Base-by-base conservation (phyloP, 495 filamentous ascomycete genomes). In the Polyplosphaeria fusca region DNA sequence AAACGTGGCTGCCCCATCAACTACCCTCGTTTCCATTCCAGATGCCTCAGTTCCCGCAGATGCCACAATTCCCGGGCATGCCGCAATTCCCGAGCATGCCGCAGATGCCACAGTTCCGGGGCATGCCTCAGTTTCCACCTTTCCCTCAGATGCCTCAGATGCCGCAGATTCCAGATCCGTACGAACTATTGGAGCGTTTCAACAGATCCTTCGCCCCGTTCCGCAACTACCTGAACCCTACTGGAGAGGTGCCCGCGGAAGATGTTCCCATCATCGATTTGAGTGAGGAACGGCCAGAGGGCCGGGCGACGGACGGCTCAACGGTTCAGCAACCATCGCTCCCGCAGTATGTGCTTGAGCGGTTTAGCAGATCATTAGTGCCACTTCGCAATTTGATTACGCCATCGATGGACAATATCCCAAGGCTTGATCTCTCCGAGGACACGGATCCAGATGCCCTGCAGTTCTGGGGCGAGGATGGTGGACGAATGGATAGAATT, bases 101-200 rank as follows among this genome's bases (percentile, higher is more conserved):
- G 14, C 52, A 55, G 23, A 55, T 55, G 52, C 52, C 50, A 43
- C 40, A 45, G 22, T 52, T 62, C 52, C 59, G 46, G 12, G 47
- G 57, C 3, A 55, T 61, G 43, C 60, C 64, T 13, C 57, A 68
- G 47, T 43, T 67, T n/a, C 67, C 67, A 14, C 58, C 57, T 44
- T 39, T 67, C 9, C 67, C 67, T 13, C 57, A 55, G 30, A 42
- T 61, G 50, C 23, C 52, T 23, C 38, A 55, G 50, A 49, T 68
- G 50, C 46, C 56, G 2, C 57, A 60, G 44, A 55, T 61, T 37
- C 59, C 59, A 26, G 52, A 62, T 46, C 61, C 70, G 2, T 71
- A 66, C 51, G 61, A 68, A 32, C 58, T 73, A 54, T 35, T 71
- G 47, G 64, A 70, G 44, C 67, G 69, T 5, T 41, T 73, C 30